A percentile compares a stretch with the other conserved stretches of the same genome.
Conservation (phyloP, 2,329 filamentous ascomycete genomes). For the Penicillium sclerotiorum region DNA sequence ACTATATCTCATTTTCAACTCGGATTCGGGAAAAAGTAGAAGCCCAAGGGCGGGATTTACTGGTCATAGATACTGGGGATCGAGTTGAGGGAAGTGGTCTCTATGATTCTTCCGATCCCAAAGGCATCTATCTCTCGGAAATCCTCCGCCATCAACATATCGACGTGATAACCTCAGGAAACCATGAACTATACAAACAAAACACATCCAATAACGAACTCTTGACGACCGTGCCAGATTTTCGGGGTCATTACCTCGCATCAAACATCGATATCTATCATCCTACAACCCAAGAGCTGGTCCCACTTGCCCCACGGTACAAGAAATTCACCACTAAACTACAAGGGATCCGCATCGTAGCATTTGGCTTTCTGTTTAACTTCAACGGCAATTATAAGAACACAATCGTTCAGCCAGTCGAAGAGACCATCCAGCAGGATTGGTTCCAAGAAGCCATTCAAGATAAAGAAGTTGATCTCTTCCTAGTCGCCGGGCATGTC, state of each 20-base stretch:
- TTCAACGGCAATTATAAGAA: conserved; percentile 92
- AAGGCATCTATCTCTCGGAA: conserved; percentile 84
- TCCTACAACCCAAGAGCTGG: conserved; percentile 67
- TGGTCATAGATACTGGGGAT: conserved; percentile 96
- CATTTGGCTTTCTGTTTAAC: conserved; percentile 94
- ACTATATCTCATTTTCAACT: conserved; percentile 90
- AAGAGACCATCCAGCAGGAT: conserved; percentile 75
- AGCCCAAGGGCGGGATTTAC: conserved; percentile 74
- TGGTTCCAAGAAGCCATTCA: conserved; percentile 88
- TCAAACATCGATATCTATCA: conserved; percentile 91
- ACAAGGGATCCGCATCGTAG: conserved; percentile 77
- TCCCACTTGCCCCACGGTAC: conserved; percentile 79
- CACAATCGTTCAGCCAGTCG: conserved; percentile 77
- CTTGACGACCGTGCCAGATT: conserved; percentile 78
- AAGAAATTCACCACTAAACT: conserved; percentile 91
- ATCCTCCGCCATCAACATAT: conserved; percentile 82
- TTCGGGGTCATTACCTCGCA: conserved; percentile 76
- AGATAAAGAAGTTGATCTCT: conserved; percentile 79
- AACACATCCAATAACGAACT: conserved; percentile 79
- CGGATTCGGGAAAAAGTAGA: conserved; percentile 81
- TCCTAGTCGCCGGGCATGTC: conserved; percentile 84
- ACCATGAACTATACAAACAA: conserved; percentile 89
- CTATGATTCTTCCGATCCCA: conserved; percentile 85
- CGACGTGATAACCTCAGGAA: conserved; percentile 84
- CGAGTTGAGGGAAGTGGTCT: conserved; percentile 92